A percentile compares a stretch with the other conserved stretches of the same genome.
phyloP scores from a whole-genome alignment of 78 protist genomes.

The Pigoraptor vietnamica region DNA sequence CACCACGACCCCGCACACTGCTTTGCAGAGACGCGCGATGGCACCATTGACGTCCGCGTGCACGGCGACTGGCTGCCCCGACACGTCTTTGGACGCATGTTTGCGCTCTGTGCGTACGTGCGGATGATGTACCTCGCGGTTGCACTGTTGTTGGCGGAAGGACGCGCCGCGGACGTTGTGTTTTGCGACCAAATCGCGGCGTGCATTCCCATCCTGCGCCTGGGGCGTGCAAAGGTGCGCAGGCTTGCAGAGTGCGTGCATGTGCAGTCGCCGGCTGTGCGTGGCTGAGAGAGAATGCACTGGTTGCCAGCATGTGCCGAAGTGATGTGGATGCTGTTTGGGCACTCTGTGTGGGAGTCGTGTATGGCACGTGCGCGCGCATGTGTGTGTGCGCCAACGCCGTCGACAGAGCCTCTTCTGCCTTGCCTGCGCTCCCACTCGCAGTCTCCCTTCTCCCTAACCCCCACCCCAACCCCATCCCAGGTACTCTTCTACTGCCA shows the following conservation, averaged over 20 bases:
- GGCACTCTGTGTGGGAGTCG: no score
- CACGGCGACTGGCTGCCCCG: slow-evolving; percentile 54
- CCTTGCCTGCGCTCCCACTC: neutral
- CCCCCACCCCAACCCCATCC: no score
- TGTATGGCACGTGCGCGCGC: no score
- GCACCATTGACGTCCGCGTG: slow-evolving; percentile 61
- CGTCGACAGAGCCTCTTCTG: neutral
- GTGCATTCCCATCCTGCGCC: slow-evolving; percentile 34
- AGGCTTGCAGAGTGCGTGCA: no score
- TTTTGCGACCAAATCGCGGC: slow-evolving; percentile 43
- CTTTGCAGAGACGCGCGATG: slow-evolving; percentile 85
- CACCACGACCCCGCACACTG: slow-evolving; percentile 81
- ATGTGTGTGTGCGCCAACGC: no score
- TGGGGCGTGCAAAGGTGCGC: slow-evolving; percentile 22
- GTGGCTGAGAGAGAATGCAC: neutral
- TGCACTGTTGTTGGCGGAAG: neutral
- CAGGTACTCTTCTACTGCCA: slow-evolving; percentile 94
- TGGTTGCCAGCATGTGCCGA: no score
- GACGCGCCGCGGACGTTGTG: slow-evolving; percentile 9
- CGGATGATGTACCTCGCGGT: neutral
- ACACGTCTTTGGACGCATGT: slow-evolving; percentile 7
- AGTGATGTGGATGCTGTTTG: no score
- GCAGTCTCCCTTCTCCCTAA: neutral
- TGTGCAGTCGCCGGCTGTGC: neutral
- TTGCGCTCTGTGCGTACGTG: slow-evolving; percentile 24